Percentiles rank a stretch among this genome's conserved stretches.
phyloP scores from a whole-genome alignment of 768 basidiomycete species.

The Holtermanniella nyarrowii region DNA sequence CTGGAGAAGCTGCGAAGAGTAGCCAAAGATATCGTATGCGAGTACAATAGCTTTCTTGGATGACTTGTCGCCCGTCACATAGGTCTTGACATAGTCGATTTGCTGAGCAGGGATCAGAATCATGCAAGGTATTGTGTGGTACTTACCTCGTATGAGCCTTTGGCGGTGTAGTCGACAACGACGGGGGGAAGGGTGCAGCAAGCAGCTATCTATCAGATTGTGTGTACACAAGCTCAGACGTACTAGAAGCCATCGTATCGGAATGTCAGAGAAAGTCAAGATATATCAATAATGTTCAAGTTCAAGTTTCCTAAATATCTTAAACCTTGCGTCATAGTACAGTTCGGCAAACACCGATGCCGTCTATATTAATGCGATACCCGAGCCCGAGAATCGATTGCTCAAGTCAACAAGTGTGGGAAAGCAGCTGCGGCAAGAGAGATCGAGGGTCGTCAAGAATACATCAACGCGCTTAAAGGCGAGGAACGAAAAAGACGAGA shows the following conservation, averaged over 20 bases:
- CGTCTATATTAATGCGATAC: no score
- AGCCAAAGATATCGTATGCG: slow-evolving; percentile 35
- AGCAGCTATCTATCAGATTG: not conserved
- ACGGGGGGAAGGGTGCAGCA: not conserved
- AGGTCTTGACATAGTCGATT: slow-evolving; percentile 32
- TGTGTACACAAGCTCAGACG: no score
- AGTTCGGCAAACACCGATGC: no score
- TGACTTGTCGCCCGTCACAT: slow-evolving; percentile 21
- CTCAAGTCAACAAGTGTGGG: no score
- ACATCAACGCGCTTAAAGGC: not conserved
- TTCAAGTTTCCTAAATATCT: no score
- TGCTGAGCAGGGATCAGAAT: no score
- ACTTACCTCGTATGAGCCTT: slow-evolving; percentile 6
- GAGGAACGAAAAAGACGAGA: not conserved
- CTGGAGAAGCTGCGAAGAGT: slow-evolving; percentile 31
- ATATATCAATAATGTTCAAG: no score
- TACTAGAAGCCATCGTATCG: no score
- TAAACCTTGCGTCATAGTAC: no score
- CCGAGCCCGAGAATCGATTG: no score
- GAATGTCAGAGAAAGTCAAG: no score
- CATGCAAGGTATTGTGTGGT: no score
- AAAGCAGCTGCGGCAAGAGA: not conserved
- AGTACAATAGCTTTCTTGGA: slow-evolving; percentile 27
- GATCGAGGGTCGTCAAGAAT: not conserved
- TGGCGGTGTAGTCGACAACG: not conserved